Conservation (phyloP, 208 protist species). For the Leishmania turanica region DNA sequence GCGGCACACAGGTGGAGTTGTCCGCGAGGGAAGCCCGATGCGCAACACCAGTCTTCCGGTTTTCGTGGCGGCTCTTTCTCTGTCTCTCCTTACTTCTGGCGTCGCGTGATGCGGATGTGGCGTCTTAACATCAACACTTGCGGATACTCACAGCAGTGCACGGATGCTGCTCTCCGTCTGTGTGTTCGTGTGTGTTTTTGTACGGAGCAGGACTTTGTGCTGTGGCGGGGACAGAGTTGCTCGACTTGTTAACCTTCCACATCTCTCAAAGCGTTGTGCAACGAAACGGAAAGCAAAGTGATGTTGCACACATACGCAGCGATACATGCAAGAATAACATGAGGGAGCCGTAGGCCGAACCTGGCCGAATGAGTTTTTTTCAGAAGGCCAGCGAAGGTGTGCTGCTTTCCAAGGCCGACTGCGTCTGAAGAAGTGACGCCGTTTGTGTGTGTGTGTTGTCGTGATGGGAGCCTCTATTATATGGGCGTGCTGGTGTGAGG, state of each 20-base stretch:
- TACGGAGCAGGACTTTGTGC: background rate
- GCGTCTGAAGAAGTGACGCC: background rate
- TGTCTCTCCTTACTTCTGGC: background rate
- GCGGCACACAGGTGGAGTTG: background rate
- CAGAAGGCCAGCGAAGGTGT: background rate
- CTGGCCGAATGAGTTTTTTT: background rate
- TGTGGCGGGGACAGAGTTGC: background rate
- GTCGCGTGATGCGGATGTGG: background rate
- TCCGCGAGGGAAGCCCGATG: background rate
- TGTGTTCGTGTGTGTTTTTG: background rate
- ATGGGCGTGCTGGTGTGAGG: background rate
- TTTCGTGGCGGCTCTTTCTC: background rate
- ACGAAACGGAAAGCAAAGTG: background rate
- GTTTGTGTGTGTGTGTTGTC: background rate
- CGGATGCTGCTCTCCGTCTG: background rate
- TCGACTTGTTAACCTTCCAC: background rate
- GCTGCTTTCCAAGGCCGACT: background rate
- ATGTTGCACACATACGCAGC: background rate
- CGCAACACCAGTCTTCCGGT: background rate
- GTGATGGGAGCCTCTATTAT: background rate
- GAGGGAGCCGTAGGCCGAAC: background rate
- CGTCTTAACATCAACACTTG: background rate
- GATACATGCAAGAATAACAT: background rate
- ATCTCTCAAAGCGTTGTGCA: background rate
- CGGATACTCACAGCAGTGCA: too few species aligned